phyloP scores from a whole-genome alignment of 768 basidiomycete species.

The Asterophora parasitica region DNA sequence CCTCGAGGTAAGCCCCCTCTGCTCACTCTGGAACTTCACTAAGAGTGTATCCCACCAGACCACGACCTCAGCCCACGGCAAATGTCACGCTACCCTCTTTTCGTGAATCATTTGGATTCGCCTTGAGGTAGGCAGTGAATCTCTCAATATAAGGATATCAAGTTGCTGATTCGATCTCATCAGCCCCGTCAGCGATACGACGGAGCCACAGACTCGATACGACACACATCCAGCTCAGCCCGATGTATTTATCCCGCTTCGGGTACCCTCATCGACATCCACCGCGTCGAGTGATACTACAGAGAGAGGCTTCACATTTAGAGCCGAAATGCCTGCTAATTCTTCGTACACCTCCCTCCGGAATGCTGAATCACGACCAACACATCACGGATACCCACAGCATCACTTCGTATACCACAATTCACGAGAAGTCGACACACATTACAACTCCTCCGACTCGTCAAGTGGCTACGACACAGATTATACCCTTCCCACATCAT shows the following conservation, averaged over 20 bases:
- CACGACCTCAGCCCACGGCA: background rate
- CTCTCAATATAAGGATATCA: too few relatives aligned
- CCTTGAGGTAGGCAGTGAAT: slow-evolving; percentile 5
- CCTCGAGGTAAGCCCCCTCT: background rate
- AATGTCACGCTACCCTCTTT: slow-evolving; percentile 16
- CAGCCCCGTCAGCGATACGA: background rate
- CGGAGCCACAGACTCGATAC: background rate
- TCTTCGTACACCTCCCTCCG: background rate
- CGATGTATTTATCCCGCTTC: background rate
- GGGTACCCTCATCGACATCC: background rate
- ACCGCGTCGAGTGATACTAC: too few relatives aligned
- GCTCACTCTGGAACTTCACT: background rate
- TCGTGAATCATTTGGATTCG: slow-evolving; percentile 14
- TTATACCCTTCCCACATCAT: background rate
- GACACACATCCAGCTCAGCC: background rate
- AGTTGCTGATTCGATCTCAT: background rate
- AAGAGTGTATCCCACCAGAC: background rate
- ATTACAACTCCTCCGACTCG: slow-evolving; percentile 4
- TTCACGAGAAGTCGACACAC: background rate
- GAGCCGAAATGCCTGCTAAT: background rate
- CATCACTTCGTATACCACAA: too few relatives aligned
- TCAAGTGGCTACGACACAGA: slow-evolving; percentile 4
- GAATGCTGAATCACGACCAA: background rate
- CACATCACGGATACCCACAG: background rate
- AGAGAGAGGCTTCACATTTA: background rate